phyloP scores from a whole-genome alignment of 176 grass and related monocot genomes.

The Phyllostachys edulis region DNA sequence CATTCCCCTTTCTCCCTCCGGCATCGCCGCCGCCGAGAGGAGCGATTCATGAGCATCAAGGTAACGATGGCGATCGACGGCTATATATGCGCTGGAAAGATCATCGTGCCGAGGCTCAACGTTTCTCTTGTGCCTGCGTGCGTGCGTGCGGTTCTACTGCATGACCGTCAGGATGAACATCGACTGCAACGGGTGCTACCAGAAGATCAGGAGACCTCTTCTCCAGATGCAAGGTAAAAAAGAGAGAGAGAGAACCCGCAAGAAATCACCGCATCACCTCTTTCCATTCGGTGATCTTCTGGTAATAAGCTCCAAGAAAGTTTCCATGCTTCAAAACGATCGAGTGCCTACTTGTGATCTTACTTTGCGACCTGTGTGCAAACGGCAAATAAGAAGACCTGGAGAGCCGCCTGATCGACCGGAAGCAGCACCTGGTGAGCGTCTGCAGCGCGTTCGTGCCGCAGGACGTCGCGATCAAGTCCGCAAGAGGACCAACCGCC shows the following conservation, averaged over 20 bases:
- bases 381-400: constrained; percentile 50
- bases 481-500: constrained; percentile 66
- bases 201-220: constrained; percentile 71
- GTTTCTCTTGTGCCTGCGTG: not conserved
- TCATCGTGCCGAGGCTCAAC: not conserved
- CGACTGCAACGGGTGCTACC: constrained; percentile 85
- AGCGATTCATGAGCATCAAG: constrained; percentile 30
- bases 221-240: constrained; percentile 67
- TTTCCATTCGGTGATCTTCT: too few relatives aligned
- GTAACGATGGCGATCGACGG: not conserved
- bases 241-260: not conserved
- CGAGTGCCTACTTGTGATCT: too few relatives aligned
- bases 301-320: too few relatives aligned
- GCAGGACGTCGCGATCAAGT: constrained; percentile 83
- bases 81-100: not conserved
- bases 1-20: not conserved
- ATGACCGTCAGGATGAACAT: constrained; percentile 89
- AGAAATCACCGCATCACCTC: not conserved
- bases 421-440: constrained; percentile 59
- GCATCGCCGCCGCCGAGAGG: not conserved
- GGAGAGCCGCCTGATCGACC: constrained; percentile 68
- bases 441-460: constrained; percentile 58
- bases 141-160: constrained; percentile 40
- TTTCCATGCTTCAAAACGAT: too few relatives aligned
- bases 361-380: too few relatives aligned